Conservation (phyloP, 2,329 filamentous ascomycete species). For the Fusarium solani-melongenae region DNA sequence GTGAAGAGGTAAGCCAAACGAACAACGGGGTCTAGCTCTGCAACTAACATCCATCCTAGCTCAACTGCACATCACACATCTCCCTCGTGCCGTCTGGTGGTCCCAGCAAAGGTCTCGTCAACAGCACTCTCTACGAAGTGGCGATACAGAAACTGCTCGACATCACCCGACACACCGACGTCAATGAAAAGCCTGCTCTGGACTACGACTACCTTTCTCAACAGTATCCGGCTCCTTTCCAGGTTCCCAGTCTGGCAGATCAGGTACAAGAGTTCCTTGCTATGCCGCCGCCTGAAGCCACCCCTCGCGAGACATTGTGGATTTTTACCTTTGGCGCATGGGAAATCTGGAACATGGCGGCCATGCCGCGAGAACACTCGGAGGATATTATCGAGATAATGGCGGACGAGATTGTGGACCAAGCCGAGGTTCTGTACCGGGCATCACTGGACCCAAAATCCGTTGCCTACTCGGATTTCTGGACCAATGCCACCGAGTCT, state of each 20-base stretch:
- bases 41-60: slow-evolving; percentile 45
- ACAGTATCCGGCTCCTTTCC: slow-evolving; percentile 54
- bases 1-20: slow-evolving; percentile 53
- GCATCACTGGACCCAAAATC: slow-evolving; percentile 55
- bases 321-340: slow-evolving; percentile 65
- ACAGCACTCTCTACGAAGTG: slow-evolving; percentile 64
- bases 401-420: slow-evolving; percentile 54
- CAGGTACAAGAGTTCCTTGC: slow-evolving; percentile 61
- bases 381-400: slow-evolving; percentile 52
- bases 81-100: slow-evolving; percentile 58
- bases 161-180: slow-evolving; percentile 46
- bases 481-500: slow-evolving; percentile 44
- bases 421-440: slow-evolving; percentile 60
- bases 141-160: slow-evolving; percentile 51
- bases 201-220: slow-evolving; percentile 58
- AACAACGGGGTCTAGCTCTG: background rate
- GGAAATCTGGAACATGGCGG: slow-evolving; percentile 65
- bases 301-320: slow-evolving; percentile 62
- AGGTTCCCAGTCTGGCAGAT: slow-evolving; percentile 54
- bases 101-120: slow-evolving; percentile 62
- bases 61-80: slow-evolving; percentile 58
- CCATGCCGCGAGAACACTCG: slow-evolving; percentile 55
- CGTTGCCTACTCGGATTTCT: slow-evolving; percentile 59
- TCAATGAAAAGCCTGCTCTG: slow-evolving; percentile 48
- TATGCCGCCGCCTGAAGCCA: slow-evolving; percentile 45